Conservation (phyloP, 345 rosid species). For the Citrus cavaleriei region DNA sequence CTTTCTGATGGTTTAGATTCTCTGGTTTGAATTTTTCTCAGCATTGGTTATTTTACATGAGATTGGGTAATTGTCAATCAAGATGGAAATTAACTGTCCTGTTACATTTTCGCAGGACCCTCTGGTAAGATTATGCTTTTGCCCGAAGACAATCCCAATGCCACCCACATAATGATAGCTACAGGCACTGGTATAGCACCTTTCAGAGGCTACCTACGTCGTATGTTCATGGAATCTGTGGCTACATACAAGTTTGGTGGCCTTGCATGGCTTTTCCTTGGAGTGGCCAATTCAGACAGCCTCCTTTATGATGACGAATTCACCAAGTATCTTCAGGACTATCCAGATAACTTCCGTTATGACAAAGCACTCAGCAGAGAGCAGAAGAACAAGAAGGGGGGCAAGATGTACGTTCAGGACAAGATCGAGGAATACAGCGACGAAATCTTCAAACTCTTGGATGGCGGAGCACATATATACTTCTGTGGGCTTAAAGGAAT, state of each 20-base stretch:
- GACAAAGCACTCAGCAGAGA: conserved; percentile 91
- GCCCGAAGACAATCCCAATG: conserved; percentile 80
- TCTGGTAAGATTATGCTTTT: conserved; percentile 96
- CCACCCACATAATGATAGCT: conserved; percentile 95
- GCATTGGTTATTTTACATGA: background rate
- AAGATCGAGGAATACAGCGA: conserved; percentile 97
- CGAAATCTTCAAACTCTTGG: conserved; percentile 82
- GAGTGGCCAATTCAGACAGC: conserved; percentile 94
- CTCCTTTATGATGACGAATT: conserved; percentile 94
- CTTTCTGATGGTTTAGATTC: background rate
- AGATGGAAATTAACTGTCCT: background rate
- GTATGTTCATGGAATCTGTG: conserved; percentile 95
- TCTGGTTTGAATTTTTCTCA: background rate
- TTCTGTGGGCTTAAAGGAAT: conserved; percentile 98
- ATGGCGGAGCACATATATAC: conserved; percentile 90
- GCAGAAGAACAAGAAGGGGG: conserved; percentile 88
- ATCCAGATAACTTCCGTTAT: conserved; percentile 79
- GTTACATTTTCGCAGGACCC: conserved; percentile 60
- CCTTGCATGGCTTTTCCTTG: conserved; percentile 97
- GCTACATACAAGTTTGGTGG: conserved; percentile 78
- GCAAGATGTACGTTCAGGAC: conserved; percentile 97
- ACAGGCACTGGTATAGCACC: conserved; percentile 99
- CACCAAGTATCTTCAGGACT: conserved; percentile 61
- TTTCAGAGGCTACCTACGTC: conserved; percentile 83
- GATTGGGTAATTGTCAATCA: background rate